Evolutionary conservation across 768 basidiomycete species (phyloP), one percentile per base, ranked within the genome.

Genomic region (Dioszegia aurantiaca): DNA sequence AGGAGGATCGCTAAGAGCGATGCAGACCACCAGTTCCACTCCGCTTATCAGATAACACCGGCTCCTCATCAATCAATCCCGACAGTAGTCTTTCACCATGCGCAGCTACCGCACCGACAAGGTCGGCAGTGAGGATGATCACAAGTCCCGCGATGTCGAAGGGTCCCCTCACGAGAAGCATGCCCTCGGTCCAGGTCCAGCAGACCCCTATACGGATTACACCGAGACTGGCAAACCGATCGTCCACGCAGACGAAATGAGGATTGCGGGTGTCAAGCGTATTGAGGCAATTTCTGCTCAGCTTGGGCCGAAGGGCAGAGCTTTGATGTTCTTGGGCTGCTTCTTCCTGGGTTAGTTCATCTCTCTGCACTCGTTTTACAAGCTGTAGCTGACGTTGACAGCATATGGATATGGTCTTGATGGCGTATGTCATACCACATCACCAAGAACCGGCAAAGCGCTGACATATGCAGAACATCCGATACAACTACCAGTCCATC

Each of bases 271-370:
- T 53, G 73, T 75, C 16, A 59, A 61, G 45, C 58, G 71, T 24
- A 73, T 75, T 51, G 71, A 75, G 56, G 67, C 67, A 27, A 71
- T 75, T 46, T 57, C 67, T 16, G 46, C 60, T 3, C 63, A 63
- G 37, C 62, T 75, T 24, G 61, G 54, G 2, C 48, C 61, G 16
- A 61, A 61, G 57, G 58, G 67, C 39, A 55, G 58, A 41, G 65
- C 55, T 23, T 49, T 73, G 27, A 56, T 76, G 21, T 74, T 72
- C 60, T 17, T 65, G n/a, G 62, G 62, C 1, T 53, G 68, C 40
- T 76, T 76, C 62, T 54, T 76, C 23, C 64, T 76, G n/a, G 33
- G 33, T 33, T 6, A 6, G 33, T 33, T 14, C n/a, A n/a, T n/a
- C n/a, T n/a, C n/a, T n/a, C n/a, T n/a, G n/a, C n/a, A n/a, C n/a